Evolutionary conservation across 208 protist species (phyloP), one percentile per base, ranked within the genome.

Genomic region (Leishmania tarentolae): DNA sequence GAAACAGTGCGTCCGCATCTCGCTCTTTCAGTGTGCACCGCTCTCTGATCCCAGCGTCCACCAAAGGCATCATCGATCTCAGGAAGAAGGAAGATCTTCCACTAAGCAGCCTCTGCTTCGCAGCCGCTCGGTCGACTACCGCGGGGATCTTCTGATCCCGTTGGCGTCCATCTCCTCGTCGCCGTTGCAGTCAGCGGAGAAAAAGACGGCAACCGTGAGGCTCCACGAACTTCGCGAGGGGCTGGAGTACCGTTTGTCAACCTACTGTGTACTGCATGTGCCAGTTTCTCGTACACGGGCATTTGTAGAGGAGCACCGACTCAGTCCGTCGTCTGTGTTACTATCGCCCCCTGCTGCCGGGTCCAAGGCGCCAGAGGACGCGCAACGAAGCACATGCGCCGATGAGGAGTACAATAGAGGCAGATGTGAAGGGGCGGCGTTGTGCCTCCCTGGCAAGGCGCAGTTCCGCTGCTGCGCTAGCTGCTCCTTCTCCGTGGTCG

Each of bases 251-350:
- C 83, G 92, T 6, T 80, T 95, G 0, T 91, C 87, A 31, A 44
- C 74, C 63, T 91, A 91, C 71, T 89, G 78, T 57, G 76, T 92
- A 17, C 28, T 91, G 28, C 88, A 94, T 66, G 69, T 78, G n/a
- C 84, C 81, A 5, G n/a, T 28, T 9, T 3, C 44, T 9, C 66
- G 19, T 1, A 28, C 74, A 8, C 57, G 56, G 9, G 17, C 65
- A 0, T 86, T 86, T 63, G 78, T 68, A 17, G 37, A 69, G 59
- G 69, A 80, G 24, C 74, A 85, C 70, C 59, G 40, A 70, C 11
- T 85, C 7, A 46, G 56, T 5, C 40, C 50, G 4, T 68, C 59
- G 40, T 71, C 69, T 28, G 8, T 76, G 15, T 52, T 37, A 8
- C 70, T 63, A 31, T 77, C 44, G 28, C 68, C 57, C 4, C 3